A percentile compares a stretch with the other conserved stretches of the same genome.
phyloP scores from a whole-genome alignment of 495 filamentous ascomycete species.

The Collariella sp. region DNA sequence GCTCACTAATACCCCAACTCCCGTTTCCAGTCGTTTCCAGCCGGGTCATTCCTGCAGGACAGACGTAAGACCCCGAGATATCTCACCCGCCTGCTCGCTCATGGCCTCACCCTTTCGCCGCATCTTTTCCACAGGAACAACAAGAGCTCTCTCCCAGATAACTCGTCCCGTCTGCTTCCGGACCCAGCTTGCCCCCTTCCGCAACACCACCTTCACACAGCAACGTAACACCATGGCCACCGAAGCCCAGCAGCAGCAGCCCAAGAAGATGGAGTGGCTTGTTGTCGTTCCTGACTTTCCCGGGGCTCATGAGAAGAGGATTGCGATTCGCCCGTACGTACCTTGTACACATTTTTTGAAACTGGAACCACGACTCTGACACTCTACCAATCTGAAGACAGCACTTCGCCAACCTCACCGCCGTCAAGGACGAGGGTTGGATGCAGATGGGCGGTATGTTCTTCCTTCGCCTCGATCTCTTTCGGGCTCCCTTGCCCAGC shows the following conservation, averaged over 20 bases:
- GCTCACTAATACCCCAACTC: background rate
- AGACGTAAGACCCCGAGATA: background rate
- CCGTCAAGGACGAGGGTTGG: slow-evolving; percentile 37
- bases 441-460: slow-evolving; percentile 51
- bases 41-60: background rate
- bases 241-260: slow-evolving; percentile 23
- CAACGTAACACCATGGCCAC: slow-evolving; percentile 34
- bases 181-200: background rate
- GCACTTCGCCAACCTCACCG: slow-evolving; percentile 47
- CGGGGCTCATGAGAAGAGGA: slow-evolving; percentile 54
- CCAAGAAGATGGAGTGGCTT: slow-evolving; percentile 67
- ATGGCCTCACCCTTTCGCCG: slow-evolving; percentile 8
- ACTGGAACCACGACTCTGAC: background rate
- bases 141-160: background rate
- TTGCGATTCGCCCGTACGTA: slow-evolving; percentile 66
- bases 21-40: background rate
- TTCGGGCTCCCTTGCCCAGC: background rate
- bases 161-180: background rate
- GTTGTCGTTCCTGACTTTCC: slow-evolving; percentile 74
- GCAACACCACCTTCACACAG: background rate
- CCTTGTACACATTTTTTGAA: background rate
- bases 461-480: background rate
- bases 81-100: background rate
- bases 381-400: slow-evolving; percentile 28
- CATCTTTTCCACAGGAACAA: background rate